phyloP scores from a whole-genome alignment of 1,139 yeast genomes.

The Blastobotrys illinoisensis region DNA sequence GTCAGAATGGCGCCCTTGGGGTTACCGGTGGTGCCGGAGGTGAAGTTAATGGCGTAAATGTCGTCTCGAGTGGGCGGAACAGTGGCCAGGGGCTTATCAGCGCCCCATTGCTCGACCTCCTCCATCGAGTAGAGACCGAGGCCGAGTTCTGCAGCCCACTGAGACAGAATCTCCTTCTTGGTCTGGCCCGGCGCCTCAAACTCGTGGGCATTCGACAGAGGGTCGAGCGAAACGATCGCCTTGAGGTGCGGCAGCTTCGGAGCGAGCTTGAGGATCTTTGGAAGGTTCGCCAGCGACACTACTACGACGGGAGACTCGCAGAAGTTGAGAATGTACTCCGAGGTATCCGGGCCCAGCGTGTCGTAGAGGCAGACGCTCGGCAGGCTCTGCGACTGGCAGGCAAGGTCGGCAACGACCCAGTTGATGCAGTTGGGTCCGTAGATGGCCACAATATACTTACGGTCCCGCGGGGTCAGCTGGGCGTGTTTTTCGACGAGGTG shows the following conservation, averaged over 20 bases:
- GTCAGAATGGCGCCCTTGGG: conserved; percentile 71
- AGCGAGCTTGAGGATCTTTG: conserved; percentile 39
- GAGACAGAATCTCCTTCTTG: conserved; percentile 26
- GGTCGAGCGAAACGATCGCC: conserved; percentile 50
- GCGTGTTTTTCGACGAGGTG: conserved; percentile 32
- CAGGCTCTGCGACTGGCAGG: conserved; percentile 47
- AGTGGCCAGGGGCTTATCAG: conserved; percentile 40
- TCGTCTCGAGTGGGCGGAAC: conserved; percentile 51
- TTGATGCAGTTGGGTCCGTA: conserved; percentile 53
- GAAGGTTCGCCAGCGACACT: conserved; percentile 44
- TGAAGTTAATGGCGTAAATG: conserved; percentile 62
- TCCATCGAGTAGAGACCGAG: conserved; percentile 42
- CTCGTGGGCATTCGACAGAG: conserved; percentile 15
- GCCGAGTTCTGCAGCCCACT: conserved; percentile 34
- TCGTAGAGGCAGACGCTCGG: conserved; percentile 60
- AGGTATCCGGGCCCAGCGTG: conserved; percentile 56
- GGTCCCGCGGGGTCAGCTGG: conserved; percentile 24
- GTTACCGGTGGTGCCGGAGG: conserved; percentile 72
- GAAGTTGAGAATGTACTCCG: conserved; percentile 51
- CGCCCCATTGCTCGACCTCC: conserved; percentile 54
- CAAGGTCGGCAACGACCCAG: conserved; percentile 59
- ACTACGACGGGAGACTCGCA: conserved; percentile 55
- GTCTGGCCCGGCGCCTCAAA: conserved; percentile 53
- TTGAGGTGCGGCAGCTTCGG: conserved; percentile 36
- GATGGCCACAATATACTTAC: conserved; percentile 48